These are phyloP conservation scores for Leptographium galeiforme DNA, from an alignment of 2,329 filamentous ascomycete species.

Conservation along the genomic window DNA sequence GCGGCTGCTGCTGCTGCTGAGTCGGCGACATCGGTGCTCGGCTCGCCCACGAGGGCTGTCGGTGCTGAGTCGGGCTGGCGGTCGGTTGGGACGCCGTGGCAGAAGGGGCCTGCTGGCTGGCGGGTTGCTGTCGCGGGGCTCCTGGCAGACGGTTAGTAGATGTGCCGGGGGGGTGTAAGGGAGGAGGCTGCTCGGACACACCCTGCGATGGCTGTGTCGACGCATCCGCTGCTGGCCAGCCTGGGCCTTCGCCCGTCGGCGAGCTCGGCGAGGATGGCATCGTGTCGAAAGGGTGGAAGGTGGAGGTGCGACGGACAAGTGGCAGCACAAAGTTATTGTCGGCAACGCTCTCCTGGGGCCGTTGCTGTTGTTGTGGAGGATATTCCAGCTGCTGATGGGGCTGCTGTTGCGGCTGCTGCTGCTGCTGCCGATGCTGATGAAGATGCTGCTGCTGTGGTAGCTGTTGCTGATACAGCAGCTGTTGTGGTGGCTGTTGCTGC, in stretches of 20 bases:
- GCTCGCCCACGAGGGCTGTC: background rate
- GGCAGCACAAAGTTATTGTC: slow-evolving; percentile 40
- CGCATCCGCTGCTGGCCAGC: slow-evolving; percentile 11
- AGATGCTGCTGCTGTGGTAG: background rate
- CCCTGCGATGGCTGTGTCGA: slow-evolving; percentile 1
- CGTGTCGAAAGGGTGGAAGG: slow-evolving; percentile 26
- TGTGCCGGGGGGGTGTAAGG: background rate
- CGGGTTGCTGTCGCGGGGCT: background rate
- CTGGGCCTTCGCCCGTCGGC: slow-evolving; percentile 17
- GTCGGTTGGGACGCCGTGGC: background rate
- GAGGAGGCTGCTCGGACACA: too few species aligned
- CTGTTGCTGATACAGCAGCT: slow-evolving; percentile 3
- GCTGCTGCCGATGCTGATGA: background rate
- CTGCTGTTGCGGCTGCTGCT: background rate
- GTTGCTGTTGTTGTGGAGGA: background rate
- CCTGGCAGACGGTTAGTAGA: background rate
- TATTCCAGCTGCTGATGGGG: background rate
- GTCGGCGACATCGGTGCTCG: background rate
- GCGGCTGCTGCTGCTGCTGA: background rate
- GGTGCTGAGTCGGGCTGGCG: background rate
- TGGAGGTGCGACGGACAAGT: slow-evolving; percentile 43
- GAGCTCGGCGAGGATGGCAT: slow-evolving; percentile 13
- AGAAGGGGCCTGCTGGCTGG: background rate
- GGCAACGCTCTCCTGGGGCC: background rate
- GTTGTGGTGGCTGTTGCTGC: slow-evolving; percentile 3